phyloP scores from a whole-genome alignment of 2,329 filamentous ascomycete genomes.

The Plenodomus lindquistii region DNA sequence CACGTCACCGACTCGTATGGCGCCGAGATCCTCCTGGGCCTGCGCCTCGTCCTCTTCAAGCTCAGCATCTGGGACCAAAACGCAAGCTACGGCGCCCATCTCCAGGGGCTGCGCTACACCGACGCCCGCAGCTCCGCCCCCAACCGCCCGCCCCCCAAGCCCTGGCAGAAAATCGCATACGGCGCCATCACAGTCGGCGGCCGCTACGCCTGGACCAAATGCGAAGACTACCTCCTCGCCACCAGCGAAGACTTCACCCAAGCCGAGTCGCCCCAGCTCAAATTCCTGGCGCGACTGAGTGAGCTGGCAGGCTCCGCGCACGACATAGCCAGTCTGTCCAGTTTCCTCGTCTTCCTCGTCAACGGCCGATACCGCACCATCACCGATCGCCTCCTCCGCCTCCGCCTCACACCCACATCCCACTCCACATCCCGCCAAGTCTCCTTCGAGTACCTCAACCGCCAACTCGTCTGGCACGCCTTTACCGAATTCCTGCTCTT shows the following conservation, averaged over 20 bases:
- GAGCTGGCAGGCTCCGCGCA: conserved; percentile 72
- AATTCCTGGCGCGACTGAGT: conserved; percentile 69
- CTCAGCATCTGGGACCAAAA: conserved; percentile 96
- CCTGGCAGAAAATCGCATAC: conserved; percentile 81
- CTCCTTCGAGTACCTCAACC: conserved; percentile 95
- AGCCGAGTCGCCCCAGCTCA: conserved; percentile 55
- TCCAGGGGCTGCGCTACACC: conserved; percentile 89
- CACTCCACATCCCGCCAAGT: conserved; percentile 86
- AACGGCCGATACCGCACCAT: conserved; percentile 91
- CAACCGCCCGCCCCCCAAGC: conserved; percentile 69
- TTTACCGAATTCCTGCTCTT: conserved; percentile 99
- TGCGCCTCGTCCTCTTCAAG: conserved; percentile 87
- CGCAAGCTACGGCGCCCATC: conserved; percentile 87
- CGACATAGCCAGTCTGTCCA: conserved; percentile 78
- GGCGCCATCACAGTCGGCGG: conserved; percentile 85
- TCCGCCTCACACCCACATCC: conserved; percentile 83
- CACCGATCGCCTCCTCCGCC: conserved; percentile 79
- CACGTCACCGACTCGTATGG: conserved; percentile 85
- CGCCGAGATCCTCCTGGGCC: conserved; percentile 76
- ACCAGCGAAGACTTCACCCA: conserved; percentile 73
- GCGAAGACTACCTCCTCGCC: conserved; percentile 83
- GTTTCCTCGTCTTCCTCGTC: conserved; percentile 87
- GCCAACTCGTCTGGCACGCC: conserved; percentile 98
- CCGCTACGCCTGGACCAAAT: conserved; percentile 86
- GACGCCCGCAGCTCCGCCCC: conserved; percentile 68